Percentiles rank a stretch among this genome's conserved stretches.
These are phyloP conservation scores for Fonsecaea nubica DNA, from an alignment of 2,329 filamentous ascomycete species.

Conservation along the genomic window DNA sequence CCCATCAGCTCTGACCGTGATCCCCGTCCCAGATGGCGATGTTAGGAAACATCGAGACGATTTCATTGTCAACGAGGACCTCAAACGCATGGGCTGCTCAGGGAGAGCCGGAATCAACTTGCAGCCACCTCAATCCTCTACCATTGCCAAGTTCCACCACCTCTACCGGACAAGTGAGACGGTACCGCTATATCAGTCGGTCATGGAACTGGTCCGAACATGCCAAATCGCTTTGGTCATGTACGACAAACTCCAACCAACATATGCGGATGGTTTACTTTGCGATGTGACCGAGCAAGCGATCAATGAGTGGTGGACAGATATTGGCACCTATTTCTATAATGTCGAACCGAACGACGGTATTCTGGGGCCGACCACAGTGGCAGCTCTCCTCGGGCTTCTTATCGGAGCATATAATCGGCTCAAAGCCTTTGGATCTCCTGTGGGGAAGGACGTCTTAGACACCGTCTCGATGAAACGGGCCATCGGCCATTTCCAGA, in stretches of 20 bases:
- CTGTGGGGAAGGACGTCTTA: constrained; percentile 88
- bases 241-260: constrained; percentile 84
- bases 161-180: constrained; percentile 87
- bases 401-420: constrained; percentile 89
- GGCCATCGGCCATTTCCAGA: constrained; percentile 87
- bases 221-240: constrained; percentile 88
- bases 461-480: constrained; percentile 82
- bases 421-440: constrained; percentile 80
- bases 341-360: constrained; percentile 92
- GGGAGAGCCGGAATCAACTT: constrained; percentile 86
- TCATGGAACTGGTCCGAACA: constrained; percentile 86
- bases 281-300: constrained; percentile 93
- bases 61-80: constrained; percentile 92
- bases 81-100: constrained; percentile 91
- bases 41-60: constrained; percentile 77
- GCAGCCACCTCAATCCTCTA: constrained; percentile 76
- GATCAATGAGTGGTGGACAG: constrained; percentile 93
- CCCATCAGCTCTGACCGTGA: constrained; percentile 89
- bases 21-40: constrained; percentile 85
- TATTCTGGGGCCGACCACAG: constrained; percentile 88
- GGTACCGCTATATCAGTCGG: constrained; percentile 76
- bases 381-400: constrained; percentile 84
- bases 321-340: constrained; percentile 89
- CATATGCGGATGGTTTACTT: constrained; percentile 88
- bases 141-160: constrained; percentile 88